Conservation (phyloP, 106 monocot genomes). For the Apostasia ramifera region DNA sequence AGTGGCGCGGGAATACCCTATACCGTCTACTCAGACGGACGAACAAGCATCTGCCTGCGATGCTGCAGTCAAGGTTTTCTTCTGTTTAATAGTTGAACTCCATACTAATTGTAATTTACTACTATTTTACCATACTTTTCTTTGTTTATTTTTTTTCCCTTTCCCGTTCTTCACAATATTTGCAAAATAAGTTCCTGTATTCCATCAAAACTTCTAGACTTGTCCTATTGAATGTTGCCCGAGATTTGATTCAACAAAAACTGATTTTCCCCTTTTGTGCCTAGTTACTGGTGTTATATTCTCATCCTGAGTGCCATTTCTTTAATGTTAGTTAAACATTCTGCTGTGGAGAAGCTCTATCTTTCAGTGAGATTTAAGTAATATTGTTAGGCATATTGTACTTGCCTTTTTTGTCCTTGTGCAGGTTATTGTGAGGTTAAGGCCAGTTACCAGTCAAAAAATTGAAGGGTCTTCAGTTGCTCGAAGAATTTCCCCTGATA, state of each 20-base stretch:
- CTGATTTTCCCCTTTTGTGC: no score
- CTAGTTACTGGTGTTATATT: no score
- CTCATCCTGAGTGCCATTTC: neutral
- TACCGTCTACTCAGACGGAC: neutral
- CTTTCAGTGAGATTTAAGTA: neutral
- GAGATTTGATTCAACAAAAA: neutral
- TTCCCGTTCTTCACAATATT: no score
- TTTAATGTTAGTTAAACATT: neutral
- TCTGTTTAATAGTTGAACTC: neutral
- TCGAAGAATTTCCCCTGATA: conserved; percentile 36
- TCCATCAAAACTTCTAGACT: no score
- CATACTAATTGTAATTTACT: neutral
- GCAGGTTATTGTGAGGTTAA: conserved; percentile 71
- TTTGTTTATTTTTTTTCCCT: neutral
- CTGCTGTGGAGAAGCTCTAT: neutral
- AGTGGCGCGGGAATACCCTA: neutral
- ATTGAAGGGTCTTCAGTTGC: conserved; percentile 15
- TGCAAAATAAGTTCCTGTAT: neutral
- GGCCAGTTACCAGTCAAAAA: conserved; percentile 26
- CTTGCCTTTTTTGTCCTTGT: neutral
- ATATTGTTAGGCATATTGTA: neutral
- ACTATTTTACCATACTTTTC: neutral
- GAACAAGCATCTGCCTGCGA: neutral
- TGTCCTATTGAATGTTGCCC: neutral
- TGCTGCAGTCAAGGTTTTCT: conserved; percentile 37